Evolutionary conservation across 768 basidiomycete genomes (phyloP), one percentile per base, ranked within the genome.

Genomic region (Leccinum incarnatum): DNA sequence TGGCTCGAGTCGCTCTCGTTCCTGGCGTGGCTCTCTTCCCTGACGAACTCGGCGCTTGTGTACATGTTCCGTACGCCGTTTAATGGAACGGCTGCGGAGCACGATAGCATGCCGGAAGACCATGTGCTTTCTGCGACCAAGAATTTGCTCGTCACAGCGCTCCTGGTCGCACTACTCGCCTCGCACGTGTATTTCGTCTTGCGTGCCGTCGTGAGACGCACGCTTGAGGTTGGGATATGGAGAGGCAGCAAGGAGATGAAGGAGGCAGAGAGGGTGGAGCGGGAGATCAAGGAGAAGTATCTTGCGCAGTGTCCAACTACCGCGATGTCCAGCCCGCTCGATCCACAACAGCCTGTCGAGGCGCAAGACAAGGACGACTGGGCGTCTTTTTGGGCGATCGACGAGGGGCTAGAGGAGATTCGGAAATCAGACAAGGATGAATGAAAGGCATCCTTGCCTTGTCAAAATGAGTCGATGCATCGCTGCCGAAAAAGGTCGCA

Each of bases 1-100:
- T 99, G 96, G 96, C 83, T 98, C 46, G 88, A 95, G 53, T 84
- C 87, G 12, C 78, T 99, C 59, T 84, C 88, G 6, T 88, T 93
- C 78, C 80, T 99, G 70, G 83, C 93, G 12, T 98, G 95, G 94
- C 77, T 96, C 53, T 87, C 87, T 4, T 88, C 94, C 0, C 77
- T 98, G 30, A 93, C 88, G 29, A 97, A 95, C 73, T 81, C 93
- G 0, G 89, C 95, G 7, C 84, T 99, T 55, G 89, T 96, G 52
- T 95, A 93, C 76, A 85, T 97, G 64, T 96, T 97, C 81, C 85
- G 81, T 14, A 84, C 87, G 32, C 68, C 71, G 23, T 64, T 67
- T 36, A 71, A 69, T 1, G 62, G 58, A 1, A 4, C 42, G 14
- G 51, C 27, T 7, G 27, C 51, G 23, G 60, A 59, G 30, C 57